phyloP scores from a whole-genome alignment of 1,139 yeast species.

The Yamadazyma conglobata region DNA sequence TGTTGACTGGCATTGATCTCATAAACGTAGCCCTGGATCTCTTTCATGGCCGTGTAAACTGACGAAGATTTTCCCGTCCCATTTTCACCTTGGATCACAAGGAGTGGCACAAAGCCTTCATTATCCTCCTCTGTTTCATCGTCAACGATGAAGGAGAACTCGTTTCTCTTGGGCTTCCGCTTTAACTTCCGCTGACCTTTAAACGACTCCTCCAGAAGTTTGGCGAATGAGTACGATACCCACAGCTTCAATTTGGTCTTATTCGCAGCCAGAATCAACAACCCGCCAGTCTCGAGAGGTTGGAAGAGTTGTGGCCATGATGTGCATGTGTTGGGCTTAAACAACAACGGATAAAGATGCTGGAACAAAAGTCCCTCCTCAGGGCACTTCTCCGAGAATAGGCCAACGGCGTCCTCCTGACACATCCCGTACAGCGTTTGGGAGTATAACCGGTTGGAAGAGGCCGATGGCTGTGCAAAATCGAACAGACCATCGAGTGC shows the following conservation, averaged over 20 bases:
- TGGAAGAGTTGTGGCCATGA: slow-evolving; percentile 46
- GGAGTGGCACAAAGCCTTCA: slow-evolving; percentile 53
- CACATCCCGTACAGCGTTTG: too few species aligned
- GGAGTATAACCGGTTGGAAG: too few species aligned
- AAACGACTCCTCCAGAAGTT: slow-evolving; percentile 30
- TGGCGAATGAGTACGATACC: slow-evolving; percentile 47
- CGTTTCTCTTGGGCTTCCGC: slow-evolving; percentile 18
- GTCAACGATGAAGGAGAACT: slow-evolving; percentile 28
- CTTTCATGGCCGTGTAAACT: slow-evolving; percentile 64
- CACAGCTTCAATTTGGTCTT: slow-evolving; percentile 35
- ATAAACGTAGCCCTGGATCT: slow-evolving; percentile 68
- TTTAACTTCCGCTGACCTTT: slow-evolving; percentile 29
- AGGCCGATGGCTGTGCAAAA: too few species aligned
- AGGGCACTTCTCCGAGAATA: too few species aligned
- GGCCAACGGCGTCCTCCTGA: too few species aligned
- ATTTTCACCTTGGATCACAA: slow-evolving; percentile 66
- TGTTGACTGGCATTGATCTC: slow-evolving; percentile 76
- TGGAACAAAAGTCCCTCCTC: too few species aligned
- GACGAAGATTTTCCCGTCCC: slow-evolving; percentile 83
- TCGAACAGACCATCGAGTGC: too few species aligned
- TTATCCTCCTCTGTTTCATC: slow-evolving; percentile 25
- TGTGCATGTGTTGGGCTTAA: slow-evolving; percentile 1
- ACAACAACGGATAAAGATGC: slow-evolving; percentile 1
- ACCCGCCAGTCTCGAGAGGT: slow-evolving; percentile 35
- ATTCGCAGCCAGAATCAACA: slow-evolving; percentile 28